Base-by-base conservation (phyloP, 1,284 basidiomycete species). In the Phlebopus sp. region DNA sequence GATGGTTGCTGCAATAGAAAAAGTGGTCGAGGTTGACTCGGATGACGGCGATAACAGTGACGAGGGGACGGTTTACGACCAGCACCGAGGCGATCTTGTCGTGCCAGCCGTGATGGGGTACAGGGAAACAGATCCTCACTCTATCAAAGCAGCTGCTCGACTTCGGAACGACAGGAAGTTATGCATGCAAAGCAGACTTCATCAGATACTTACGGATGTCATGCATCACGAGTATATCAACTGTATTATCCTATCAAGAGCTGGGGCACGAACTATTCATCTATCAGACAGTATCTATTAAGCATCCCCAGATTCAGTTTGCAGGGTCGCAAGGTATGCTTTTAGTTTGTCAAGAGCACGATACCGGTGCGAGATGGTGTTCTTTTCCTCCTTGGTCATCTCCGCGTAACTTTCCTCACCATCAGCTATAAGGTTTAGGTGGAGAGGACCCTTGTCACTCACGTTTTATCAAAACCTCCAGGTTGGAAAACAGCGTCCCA, bases 401-500 rank as follows among this genome's bases (percentile, higher is more conserved):
- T 99, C 94, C n/a, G 94, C 95, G 57, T 96, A 97, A 17, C 91
- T 93, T 52, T 27, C 10, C 17, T n/a, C 36, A 19, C 27, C 3
- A 38, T 59, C 15, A 56, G 50, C 50, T 9, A 56, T 43, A 29
- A 17, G 5, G 23, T 21, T 36, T 17, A 17, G 34, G 37, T 37
- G 17, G 32, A 29, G 25, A 44, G 23, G 42, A 35, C 41, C 27
- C 19, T 30, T 29, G 34, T 35, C n/a, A 69, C 85, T 54, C 55
- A 92, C 90, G 92, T 94, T 64, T 86, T 74, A 18, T 83, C 82
- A 11, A 79, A 84, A 13, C 78, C 84, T 40, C 83, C 77, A 0
- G 88, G 86, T 67, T 96, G 82, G 63, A 99, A 97, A 5, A 92
- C 73, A 0, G 94, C 79, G 69, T 98, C 94, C 97, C 96, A 98